Evolutionary conservation across 139 green algal genomes (phyloP).

Genomic region (Haematococcus sp.): DNA sequence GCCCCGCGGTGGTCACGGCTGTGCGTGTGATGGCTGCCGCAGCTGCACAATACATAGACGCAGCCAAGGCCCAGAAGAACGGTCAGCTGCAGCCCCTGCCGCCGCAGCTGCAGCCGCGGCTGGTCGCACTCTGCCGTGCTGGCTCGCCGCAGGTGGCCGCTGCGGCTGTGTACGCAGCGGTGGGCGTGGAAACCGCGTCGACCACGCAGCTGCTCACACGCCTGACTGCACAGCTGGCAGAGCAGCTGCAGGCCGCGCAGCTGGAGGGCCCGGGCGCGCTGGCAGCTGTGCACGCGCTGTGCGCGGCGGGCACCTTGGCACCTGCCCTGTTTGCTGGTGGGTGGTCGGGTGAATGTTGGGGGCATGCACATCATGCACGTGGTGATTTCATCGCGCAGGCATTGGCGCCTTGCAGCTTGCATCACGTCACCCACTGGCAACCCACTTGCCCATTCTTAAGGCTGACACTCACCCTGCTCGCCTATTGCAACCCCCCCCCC

Average conservation of each 20-base stretch:
- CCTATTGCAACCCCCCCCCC: no score
- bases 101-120: background rate
- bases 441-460: no score
- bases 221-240: slow-evolving; percentile 37
- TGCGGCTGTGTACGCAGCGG: slow-evolving; percentile 28
- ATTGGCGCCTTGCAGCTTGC: no score
- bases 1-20: no score
- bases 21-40: no score
- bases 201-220: slow-evolving; percentile 9
- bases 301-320: slow-evolving; percentile 26
- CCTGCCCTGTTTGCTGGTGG: slow-evolving; percentile 41
- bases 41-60: no score
- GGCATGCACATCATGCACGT: background rate
- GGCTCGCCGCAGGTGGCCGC: slow-evolving; percentile 51
- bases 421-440: no score
- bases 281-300: slow-evolving; percentile 38
- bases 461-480: no score
- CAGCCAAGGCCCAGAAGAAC: no score
- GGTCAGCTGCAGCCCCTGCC: no score
- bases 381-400: no score
- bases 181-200: background rate
- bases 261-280: slow-evolving; percentile 6
- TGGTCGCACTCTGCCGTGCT: slow-evolving; percentile 20
- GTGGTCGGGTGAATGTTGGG: background rate
- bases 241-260: background rate